Conservation (phyloP, 1,284 basidiomycete species). For the Irpex lacteus region DNA sequence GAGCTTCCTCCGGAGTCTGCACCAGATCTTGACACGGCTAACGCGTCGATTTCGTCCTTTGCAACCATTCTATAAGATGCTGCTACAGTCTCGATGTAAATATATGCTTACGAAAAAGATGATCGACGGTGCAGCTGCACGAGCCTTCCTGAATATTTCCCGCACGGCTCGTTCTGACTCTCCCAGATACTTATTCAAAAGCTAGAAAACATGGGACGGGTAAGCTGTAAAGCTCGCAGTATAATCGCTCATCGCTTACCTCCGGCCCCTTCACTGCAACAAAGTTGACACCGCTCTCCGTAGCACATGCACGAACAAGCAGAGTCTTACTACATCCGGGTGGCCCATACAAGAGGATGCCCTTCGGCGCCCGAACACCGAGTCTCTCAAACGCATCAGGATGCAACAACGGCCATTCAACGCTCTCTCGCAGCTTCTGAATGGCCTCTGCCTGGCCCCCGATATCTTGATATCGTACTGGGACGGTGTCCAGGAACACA, state of each 20-base stretch:
- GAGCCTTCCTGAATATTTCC: constrained; percentile 94
- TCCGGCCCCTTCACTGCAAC: constrained; percentile 98
- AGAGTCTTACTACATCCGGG: constrained; percentile 98
- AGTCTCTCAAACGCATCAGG: constrained; percentile 83
- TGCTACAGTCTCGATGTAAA: not conserved
- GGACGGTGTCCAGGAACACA: constrained; percentile 84
- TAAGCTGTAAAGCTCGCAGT: too few species aligned
- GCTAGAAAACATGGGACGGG: constrained; percentile 38
- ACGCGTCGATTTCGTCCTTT: constrained; percentile 96
- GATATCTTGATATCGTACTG: constrained; percentile 85
- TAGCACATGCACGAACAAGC: constrained; percentile 91
- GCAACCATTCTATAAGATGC: not conserved
- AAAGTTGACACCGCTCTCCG: constrained; percentile 95
- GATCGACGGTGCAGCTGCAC: constrained; percentile 91
- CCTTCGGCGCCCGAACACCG: constrained; percentile 87
- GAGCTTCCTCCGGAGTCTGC: constrained; percentile 54
- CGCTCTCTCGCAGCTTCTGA: constrained; percentile 80
- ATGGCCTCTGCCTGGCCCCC: constrained; percentile 84
- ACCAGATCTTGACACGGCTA: constrained; percentile 76
- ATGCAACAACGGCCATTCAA: constrained; percentile 94
- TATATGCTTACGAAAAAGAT: constrained; percentile 84
- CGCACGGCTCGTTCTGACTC: constrained; percentile 95
- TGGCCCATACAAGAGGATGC: constrained; percentile 93
- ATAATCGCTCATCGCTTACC: constrained; percentile 39
- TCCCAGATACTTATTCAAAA: constrained; percentile 96